A percentile compares a stretch with the other conserved stretches of the same genome.
Evolutionary conservation across 805 yeast species (phyloP).

Genomic region (Metschnikowia colocasiae): DNA sequence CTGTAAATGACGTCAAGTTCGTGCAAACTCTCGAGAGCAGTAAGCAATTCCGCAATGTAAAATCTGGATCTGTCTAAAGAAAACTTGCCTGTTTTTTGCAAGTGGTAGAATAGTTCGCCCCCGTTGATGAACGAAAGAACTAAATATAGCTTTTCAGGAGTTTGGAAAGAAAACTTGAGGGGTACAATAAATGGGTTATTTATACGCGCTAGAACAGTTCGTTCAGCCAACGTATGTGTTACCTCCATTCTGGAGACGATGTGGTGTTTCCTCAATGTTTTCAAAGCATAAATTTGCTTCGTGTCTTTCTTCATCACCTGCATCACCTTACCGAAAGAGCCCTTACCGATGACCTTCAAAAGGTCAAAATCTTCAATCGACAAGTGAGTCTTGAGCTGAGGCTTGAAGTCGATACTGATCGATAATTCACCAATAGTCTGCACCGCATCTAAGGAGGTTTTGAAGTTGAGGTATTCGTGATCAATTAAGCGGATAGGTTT

Average conservation of each 20-base stretch:
- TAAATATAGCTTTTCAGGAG: slow-evolving; percentile 90
- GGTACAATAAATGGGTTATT: slow-evolving; percentile 96
- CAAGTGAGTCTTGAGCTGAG: slow-evolving; percentile 57
- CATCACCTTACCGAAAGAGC: slow-evolving; percentile 98
- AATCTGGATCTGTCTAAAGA: slow-evolving; percentile 86
- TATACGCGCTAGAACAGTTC: slow-evolving; percentile 90
- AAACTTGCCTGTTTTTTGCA: slow-evolving; percentile 87
- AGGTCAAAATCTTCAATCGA: slow-evolving; percentile 90
- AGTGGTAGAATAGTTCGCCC: slow-evolving; percentile 92
- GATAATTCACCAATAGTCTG: slow-evolving; percentile 51
- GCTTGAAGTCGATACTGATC: slow-evolving; percentile 66
- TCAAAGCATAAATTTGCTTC: slow-evolving; percentile 88
- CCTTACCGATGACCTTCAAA: slow-evolving; percentile 94
- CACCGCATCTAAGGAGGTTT: slow-evolving; percentile 39
- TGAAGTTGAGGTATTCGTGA: slow-evolving; percentile 46
- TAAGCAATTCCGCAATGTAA: slow-evolving; percentile 88
- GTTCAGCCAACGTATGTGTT: slow-evolving; percentile 92
- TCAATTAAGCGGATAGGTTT: slow-evolving; percentile 56
- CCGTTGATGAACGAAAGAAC: slow-evolving; percentile 94
- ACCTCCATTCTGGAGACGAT: slow-evolving; percentile 93
- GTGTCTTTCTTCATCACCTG: slow-evolving; percentile 96
- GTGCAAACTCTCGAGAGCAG: slow-evolving; percentile 91
- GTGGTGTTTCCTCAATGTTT: slow-evolving; percentile 90
- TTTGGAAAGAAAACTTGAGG: slow-evolving; percentile 90
- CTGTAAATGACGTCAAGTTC: slow-evolving; percentile 90